A percentile compares a stretch with the other conserved stretches of the same genome.
phyloP scores from a whole-genome alignment of 1,284 basidiomycete genomes.

The Boletellus deceptivus region DNA sequence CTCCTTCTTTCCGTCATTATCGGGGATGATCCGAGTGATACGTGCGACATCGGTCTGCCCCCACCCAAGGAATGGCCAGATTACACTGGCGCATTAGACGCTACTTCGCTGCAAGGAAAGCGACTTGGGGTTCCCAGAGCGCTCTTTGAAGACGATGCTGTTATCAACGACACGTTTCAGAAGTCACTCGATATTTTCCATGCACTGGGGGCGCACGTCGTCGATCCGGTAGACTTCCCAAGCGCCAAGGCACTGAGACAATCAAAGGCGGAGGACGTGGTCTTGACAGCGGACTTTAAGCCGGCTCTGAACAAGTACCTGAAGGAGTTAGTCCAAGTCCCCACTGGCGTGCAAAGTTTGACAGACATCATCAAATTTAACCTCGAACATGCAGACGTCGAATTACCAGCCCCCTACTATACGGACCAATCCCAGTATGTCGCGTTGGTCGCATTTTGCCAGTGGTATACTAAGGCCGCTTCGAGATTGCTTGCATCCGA shows the following conservation, averaged over 20 bases:
- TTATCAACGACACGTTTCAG: constrained; percentile 34
- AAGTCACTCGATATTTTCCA: constrained; percentile 39
- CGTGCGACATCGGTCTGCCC: constrained; percentile 40
- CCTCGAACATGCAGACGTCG: constrained; percentile 38
- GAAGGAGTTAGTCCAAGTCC: constrained; percentile 25
- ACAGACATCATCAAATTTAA: constrained; percentile 48
- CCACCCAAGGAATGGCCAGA: constrained; percentile 42
- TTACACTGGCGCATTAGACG: constrained; percentile 39
- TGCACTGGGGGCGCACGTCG: constrained; percentile 39
- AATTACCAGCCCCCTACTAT: constrained; percentile 41
- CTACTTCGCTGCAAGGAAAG: constrained; percentile 37
- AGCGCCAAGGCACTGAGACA: constrained; percentile 34
- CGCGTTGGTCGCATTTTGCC: constrained; percentile 9
- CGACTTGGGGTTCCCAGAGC: constrained; percentile 43
- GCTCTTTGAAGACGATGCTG: constrained; percentile 13
- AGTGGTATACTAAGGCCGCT: not conserved
- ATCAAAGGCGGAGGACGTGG: constrained; percentile 36
- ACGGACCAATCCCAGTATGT: constrained; percentile 42
- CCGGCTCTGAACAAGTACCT: constrained; percentile 41
- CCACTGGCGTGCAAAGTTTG: constrained; percentile 30
- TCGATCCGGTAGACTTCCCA: constrained; percentile 45
- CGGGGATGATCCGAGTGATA: constrained; percentile 44
- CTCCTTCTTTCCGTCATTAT: constrained; percentile 43
- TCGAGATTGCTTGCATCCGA: constrained; percentile 40
- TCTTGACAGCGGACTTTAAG: constrained; percentile 44